phyloP scores from a whole-genome alignment of 2,329 filamentous ascomycete species.

The Nectriaceae sp. region DNA sequence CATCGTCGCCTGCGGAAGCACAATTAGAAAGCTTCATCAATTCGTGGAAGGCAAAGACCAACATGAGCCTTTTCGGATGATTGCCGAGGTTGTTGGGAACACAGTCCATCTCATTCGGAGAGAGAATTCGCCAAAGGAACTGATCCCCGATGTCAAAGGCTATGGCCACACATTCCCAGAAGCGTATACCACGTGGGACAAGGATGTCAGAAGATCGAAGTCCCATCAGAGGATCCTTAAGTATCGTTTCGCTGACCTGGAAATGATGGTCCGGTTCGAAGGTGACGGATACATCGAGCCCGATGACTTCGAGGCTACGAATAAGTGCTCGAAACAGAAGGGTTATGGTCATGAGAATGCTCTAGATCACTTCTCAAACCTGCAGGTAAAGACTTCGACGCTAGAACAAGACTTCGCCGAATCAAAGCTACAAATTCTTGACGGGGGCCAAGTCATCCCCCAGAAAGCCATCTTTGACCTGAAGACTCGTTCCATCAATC shows the following conservation, averaged over 20 bases:
- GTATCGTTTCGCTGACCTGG: constrained; percentile 53
- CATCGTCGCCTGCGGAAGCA: constrained; percentile 64
- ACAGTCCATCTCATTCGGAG: constrained; percentile 65
- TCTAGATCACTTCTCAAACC: constrained; percentile 5
- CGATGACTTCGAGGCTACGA: neutral
- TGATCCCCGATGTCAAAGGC: constrained; percentile 56
- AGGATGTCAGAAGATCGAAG: constrained; percentile 51
- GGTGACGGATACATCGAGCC: constrained; percentile 29
- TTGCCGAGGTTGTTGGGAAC: constrained; percentile 54
- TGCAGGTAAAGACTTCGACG: constrained; percentile 7
- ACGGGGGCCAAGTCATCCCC: constrained; percentile 28
- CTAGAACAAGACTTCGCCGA: neutral
- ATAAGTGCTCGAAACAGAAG: neutral
- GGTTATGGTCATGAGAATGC: neutral
- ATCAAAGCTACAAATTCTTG: constrained; percentile 12
- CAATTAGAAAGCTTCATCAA: constrained; percentile 60
- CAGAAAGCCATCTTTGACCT: constrained; percentile 43
- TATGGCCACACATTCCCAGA: constrained; percentile 70
- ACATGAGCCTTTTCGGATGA: constrained; percentile 58
- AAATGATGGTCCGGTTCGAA: constrained; percentile 30
- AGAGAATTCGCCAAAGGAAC: constrained; percentile 60
- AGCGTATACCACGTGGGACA: constrained; percentile 64
- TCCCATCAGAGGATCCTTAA: constrained; percentile 64
- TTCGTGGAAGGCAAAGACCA: constrained; percentile 49
- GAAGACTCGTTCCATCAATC: constrained; percentile 41